Base-by-base conservation (phyloP, 345 rosid species). In the Populus tremula region DNA sequence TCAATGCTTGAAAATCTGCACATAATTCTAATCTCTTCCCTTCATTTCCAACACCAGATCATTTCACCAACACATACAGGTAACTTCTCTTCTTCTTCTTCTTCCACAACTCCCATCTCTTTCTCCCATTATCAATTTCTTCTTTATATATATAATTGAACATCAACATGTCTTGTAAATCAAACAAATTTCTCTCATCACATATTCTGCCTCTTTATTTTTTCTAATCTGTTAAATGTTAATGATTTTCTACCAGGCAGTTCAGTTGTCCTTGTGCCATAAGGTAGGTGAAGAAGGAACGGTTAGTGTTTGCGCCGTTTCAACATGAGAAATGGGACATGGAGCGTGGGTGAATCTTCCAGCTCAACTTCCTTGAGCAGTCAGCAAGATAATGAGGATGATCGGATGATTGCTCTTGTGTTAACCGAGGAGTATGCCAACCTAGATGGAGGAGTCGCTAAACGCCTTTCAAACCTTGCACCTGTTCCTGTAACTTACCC, bases 301-400 rank as follows among this genome's bases (percentile, higher is more conserved):
- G 17, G 33, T 31, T 29, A 4, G 59, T n/a, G 23, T 23, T 63
- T 77, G 62, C 8, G 11, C 11, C 54, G 21, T 67, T 63, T 11
- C 43, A 59, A 70, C 18, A 85, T 85, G 90, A 81, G 82, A 67
- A 87, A 84, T 68, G 89, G 86, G 74, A 73, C 74, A 71, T 71
- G 72, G 20, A 84, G 86, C 23, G 79, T 79, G 76, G 97, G 94
- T 54, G 96, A 91, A 64, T 85, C 87, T 78, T 94, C 98, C 43
- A 89, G 91, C 84, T 93, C 99, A n/a, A 88, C 91, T 73, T 90
- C 94, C 21, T 77, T 86, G 87, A 89, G 94, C 89, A 93, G 93
- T 77, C 92, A 87, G 71, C 91, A 66, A 82, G 93, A 88, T 73
- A 84, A 83, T 0, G 93, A 93, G 77, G 97, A 95, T 86, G 99